phyloP scores from a whole-genome alignment of 345 rosid species.

The Aethionema arabicum region DNA sequence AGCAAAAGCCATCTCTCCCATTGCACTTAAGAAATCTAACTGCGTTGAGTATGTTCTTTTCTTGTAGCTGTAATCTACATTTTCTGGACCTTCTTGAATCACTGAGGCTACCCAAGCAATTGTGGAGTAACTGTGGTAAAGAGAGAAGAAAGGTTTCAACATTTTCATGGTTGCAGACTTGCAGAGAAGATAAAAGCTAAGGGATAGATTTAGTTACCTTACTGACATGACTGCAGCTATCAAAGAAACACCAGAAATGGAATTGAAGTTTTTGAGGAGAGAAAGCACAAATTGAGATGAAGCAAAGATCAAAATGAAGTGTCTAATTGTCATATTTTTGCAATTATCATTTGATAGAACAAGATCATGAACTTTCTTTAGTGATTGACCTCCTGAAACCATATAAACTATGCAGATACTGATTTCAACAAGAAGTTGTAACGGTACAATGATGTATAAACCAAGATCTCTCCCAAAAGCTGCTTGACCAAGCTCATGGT shows the following conservation, averaged over 20 bases:
- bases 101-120: constrained; percentile 74
- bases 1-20: constrained; percentile 75
- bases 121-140: constrained; percentile 61
- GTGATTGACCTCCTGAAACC: constrained; percentile 76
- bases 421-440: constrained; percentile 60
- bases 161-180: no score
- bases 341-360: constrained; percentile 32
- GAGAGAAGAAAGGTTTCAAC: background rate
- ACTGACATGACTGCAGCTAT: constrained; percentile 84
- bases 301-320: constrained; percentile 74
- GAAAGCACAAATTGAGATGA: constrained; percentile 67
- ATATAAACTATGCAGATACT: constrained; percentile 61
- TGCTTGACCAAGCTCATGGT: constrained; percentile 76
- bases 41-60: constrained; percentile 37
- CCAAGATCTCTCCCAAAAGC: constrained; percentile 78
- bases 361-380: constrained; percentile 54
- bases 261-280: constrained; percentile 79
- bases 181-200: no score
- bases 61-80: constrained; percentile 48
- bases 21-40: constrained; percentile 55
- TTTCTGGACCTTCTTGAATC: constrained; percentile 37
- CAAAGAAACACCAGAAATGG: constrained; percentile 72
- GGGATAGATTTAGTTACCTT: constrained; percentile 33
- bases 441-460: constrained; percentile 71
- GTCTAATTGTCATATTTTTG: constrained; percentile 42